Percentiles rank a stretch among this genome's conserved stretches.
Evolutionary conservation across 164 flowering plant species (phyloP).

Genomic region (Berberis thunbergii): DNA sequence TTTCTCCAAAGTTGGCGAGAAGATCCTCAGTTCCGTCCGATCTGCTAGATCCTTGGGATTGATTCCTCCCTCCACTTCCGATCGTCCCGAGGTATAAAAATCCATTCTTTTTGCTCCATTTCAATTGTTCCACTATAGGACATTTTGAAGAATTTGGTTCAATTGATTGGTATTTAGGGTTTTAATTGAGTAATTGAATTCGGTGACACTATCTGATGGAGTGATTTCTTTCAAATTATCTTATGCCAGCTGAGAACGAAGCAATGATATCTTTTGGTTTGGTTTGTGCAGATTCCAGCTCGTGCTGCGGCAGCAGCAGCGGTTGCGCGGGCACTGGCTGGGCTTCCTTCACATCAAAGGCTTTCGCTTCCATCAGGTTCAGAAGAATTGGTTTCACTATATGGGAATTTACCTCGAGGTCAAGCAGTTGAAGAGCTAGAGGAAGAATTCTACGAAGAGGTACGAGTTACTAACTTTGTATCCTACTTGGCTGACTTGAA

Average conservation of each 20-base stretch:
- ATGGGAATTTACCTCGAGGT: conserved; percentile 56
- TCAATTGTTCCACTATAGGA: neutral
- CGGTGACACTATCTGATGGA: neutral
- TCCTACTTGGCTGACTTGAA: neutral
- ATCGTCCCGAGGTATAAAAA: conserved; percentile 79
- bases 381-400: conserved; percentile 72
- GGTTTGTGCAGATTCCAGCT: conserved; percentile 64
- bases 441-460: conserved; percentile 92
- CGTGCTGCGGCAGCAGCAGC: conserved; percentile 98
- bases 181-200: neutral
- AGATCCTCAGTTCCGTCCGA: conserved; percentile 81
- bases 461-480: conserved; percentile 8
- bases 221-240: no score
- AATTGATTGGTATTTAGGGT: neutral
- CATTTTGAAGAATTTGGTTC: neutral
- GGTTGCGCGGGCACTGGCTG: conserved; percentile 87
- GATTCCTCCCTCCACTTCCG: conserved; percentile 48
- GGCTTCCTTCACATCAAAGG: conserved; percentile 83
- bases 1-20: conserved; percentile 91
- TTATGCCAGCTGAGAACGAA: neutral
- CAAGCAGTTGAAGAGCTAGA: conserved; percentile 69
- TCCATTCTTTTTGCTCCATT: neutral
- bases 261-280: neutral
- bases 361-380: conserved; percentile 65
- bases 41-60: conserved; percentile 91